These are phyloP conservation scores for Saitozyma sp. DNA, from an alignment of 768 basidiomycete genomes.

Conservation along the genomic window DNA sequence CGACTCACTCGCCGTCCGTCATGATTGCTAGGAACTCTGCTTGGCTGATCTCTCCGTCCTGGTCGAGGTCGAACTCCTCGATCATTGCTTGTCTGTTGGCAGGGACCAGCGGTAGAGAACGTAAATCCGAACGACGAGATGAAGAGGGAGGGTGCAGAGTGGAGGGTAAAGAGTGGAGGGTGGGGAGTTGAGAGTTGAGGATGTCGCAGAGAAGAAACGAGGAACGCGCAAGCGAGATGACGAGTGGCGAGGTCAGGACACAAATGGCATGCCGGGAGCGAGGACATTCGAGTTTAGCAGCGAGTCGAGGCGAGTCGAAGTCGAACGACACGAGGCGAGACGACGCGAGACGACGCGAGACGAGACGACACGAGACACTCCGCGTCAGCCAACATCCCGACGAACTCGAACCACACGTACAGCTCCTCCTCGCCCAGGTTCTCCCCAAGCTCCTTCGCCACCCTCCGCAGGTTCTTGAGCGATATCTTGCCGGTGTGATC, in stretches of 20 bases:
- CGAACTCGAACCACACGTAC: conserved; percentile 59
- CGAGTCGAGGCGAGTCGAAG: too few relatives aligned
- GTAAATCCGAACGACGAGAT: background rate
- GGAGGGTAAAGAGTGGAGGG: background rate
- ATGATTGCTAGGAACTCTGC: conserved; percentile 96
- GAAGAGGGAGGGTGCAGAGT: background rate
- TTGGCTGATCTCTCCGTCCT: conserved; percentile 95
- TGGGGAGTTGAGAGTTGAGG: too few relatives aligned
- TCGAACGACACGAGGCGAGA: background rate
- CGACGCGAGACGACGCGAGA: background rate
- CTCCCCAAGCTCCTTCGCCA: conserved; percentile 96
- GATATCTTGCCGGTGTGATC: conserved; percentile 93
- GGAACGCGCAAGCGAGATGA: background rate
- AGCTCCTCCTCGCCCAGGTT: conserved; percentile 92
- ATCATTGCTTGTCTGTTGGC: conserved; percentile 93
- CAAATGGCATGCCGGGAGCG: background rate
- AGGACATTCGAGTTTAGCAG: background rate
- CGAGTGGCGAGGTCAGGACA: background rate
- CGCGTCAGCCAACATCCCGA: background rate
- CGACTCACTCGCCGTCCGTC: conserved; percentile 69
- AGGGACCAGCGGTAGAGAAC: background rate
- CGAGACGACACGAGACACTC: background rate
- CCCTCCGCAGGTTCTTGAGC: conserved; percentile 82
- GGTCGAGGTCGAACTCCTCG: conserved; percentile 98
- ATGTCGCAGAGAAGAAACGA: too few relatives aligned